Base-by-base conservation (phyloP, 2,329 filamentous ascomycete genomes). In the Sarocladium oryzae region DNA sequence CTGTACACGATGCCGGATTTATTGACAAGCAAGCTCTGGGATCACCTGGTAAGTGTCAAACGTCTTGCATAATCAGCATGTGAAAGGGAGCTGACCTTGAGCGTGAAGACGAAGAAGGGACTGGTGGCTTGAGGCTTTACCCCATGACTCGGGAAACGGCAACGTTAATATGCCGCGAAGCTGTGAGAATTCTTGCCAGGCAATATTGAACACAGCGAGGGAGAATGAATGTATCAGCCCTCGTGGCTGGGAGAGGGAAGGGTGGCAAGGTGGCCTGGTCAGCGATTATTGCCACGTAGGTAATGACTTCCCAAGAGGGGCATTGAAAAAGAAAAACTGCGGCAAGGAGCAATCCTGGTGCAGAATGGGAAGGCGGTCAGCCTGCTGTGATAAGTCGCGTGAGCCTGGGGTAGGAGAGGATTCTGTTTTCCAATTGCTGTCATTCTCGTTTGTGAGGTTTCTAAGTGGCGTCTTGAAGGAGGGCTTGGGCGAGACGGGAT, bases 1-100 rank as follows among this genome's bases (percentile, higher is more conserved):
- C 79, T 99, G 53, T 97, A 96, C 73, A 97, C 93, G n/a, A 82
- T 99, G 57, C 91, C 93, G 1, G 93, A 97, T 58, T 72, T 75
- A 24, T 78, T 97, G 33, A 86, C 93, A 65, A 95, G 93, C 69
- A 90, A 89, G 82, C 84, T 99, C 54, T 97, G 92, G 92, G 92
- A 96, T 55, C 95, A 93, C 65, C 64, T 82, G 60, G 78, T 77
- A 66, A 66, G 69, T 66, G 35, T n/a, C 20, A 45, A 8, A n/a
- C 9, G 9, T n/a, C 15, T 23, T 45, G 11, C 10, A 45, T 6
- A 5, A 26, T 7, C 7, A 23, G 9, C 7, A 9, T 7, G 23
- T 7, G 13, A 8, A 21, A 16, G 8, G 28, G 6, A 18, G 24
- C 51, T 52, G 35, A 52, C 51, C n/a, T 9, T 20, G 4, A 10